phyloP scores from a whole-genome alignment of 257 asterid species.

The Nicotiana obtusifolia region DNA sequence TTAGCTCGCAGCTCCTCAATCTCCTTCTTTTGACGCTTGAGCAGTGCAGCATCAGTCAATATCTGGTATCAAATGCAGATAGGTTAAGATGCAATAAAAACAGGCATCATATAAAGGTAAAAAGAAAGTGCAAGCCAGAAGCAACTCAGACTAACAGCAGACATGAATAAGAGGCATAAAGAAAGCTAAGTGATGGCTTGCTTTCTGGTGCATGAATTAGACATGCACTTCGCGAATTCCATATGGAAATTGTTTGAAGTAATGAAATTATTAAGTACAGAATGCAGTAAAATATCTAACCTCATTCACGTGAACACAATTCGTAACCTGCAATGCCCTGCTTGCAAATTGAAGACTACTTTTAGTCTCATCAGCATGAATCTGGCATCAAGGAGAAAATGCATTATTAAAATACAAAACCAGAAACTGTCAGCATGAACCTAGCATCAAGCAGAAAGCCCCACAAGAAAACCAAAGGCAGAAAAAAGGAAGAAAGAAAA shows the following conservation, averaged over 20 bases:
- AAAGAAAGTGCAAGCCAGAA: constrained; percentile 4
- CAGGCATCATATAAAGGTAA: background rate
- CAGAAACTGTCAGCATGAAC: background rate
- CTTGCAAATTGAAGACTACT: constrained; percentile 98
- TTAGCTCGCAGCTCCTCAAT: constrained; percentile 90
- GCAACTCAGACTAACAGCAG: background rate
- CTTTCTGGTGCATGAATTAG: background rate
- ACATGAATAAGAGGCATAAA: background rate
- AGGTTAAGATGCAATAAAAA: constrained; percentile 7
- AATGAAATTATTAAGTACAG: constrained; percentile 11
- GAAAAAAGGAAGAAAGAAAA: background rate
- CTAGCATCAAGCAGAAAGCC: background rate
- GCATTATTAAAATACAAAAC: background rate
- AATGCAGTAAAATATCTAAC: constrained; percentile 31
- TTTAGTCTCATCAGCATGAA: constrained; percentile 98
- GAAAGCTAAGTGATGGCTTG: background rate
- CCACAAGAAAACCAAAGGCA: background rate
- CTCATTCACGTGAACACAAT: constrained; percentile 96
- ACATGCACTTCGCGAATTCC: constrained; percentile 1
- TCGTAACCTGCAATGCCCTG: constrained; percentile 93
- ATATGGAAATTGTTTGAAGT: constrained; percentile 7
- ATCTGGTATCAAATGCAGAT: constrained; percentile 41
- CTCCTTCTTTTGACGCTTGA: constrained; percentile 95
- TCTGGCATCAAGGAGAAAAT: constrained; percentile 37
- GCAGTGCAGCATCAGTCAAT: constrained; percentile 94